Evolutionary conservation across 495 filamentous ascomycete genomes (phyloP), one percentile per base, ranked within the genome.

Genomic region (Cercophora sp.): DNA sequence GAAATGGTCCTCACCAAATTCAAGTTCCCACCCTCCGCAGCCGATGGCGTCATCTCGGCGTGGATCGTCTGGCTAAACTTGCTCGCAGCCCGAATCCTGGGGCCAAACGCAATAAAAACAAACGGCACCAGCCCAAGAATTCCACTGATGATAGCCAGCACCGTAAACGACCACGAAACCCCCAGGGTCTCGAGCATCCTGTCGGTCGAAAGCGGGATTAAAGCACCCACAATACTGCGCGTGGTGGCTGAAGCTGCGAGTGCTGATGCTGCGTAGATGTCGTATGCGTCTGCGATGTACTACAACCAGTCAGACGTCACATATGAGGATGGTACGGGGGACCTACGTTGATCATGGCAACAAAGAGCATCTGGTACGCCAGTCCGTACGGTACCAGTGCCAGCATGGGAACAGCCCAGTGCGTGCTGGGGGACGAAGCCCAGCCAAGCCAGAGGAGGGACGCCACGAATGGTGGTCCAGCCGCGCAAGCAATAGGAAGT

Each of bases 201-300:
- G 41, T 62, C 59, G 9, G 64, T 44, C 11, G 55, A 56, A 2
- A 67, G 26, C 0, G 81, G 81, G 15, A 84, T 65, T 1, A 78
- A 59, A 0, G 84, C 83, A 0, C 80, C 86, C 8, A 81, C 72
- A 13, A 85, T 70, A 42, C 71, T 78, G 2, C 86, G 67, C 13
- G 76, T 66, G 35, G 77, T 80, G 1, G 72, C 71, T 1, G 76
- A 74, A 0, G 84, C 80, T 0, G 86, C 85, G 48, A 87, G 65
- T 0, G 85, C 86, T 29, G 71, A 78, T 8, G 86, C 85, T 2
- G 84, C 77, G 61, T 82, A 87, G 43, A 85, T 78, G 27, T 73
- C 77, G 62, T 89, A 89, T 6, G 84, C 85, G 57, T 89, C 86
- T 0, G 85, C 77, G 16, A 88, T 68, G 44, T 88, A 89, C 62